A percentile compares a stretch with the other conserved stretches of the same genome.
These are phyloP conservation scores for Ramichloridium luteum DNA, from an alignment of 2,329 filamentous ascomycete species.

Conservation along the genomic window DNA sequence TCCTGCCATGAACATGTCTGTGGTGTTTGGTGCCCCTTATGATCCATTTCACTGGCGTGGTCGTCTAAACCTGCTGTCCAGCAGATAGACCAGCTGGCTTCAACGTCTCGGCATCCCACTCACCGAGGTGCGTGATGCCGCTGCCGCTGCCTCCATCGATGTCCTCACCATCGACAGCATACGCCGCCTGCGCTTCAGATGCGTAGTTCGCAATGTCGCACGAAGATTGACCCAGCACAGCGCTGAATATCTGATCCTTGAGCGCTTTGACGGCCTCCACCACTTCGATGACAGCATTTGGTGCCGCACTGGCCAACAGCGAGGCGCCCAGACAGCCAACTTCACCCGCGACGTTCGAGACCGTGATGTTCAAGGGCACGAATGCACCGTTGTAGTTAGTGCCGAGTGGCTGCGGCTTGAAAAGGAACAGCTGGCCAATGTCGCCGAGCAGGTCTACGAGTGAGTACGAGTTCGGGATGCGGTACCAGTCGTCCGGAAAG, in stretches of 20 bases:
- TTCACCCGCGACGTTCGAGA: slow-evolving; percentile 6
- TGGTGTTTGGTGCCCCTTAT: too few species aligned
- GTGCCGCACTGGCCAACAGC: slow-evolving; percentile 8
- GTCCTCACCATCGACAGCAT: slow-evolving; percentile 6
- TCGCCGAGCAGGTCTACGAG: slow-evolving; percentile 12
- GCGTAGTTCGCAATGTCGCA: slow-evolving; percentile 9
- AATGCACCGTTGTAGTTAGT: slow-evolving; percentile 9
- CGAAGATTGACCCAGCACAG: slow-evolving; percentile 5
- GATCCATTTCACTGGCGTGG: too few species aligned
- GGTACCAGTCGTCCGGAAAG: slow-evolving; percentile 16
- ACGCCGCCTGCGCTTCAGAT: slow-evolving; percentile 2
- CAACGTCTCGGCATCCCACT: slow-evolving; percentile 8
- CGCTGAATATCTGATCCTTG: slow-evolving; percentile 8
- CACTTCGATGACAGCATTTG: slow-evolving; percentile 7
- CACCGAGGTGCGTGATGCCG: slow-evolving; percentile 10
- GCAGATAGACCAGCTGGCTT: slow-evolving; percentile 9
- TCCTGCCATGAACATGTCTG: too few species aligned
- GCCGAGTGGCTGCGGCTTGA: slow-evolving; percentile 7
- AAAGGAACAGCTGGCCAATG: slow-evolving; percentile 11
- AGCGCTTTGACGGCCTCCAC: slow-evolving; percentile 10
- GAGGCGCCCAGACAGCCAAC: slow-evolving; percentile 9
- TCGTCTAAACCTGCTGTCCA: slow-evolving; percentile 4
- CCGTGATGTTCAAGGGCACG: slow-evolving; percentile 10
- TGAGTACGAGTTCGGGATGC: slow-evolving; percentile 11
- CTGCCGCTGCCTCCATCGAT: slow-evolving; percentile 9